phyloP scores from a whole-genome alignment of 2,329 filamentous ascomycete species.

The Emmonsiellopsis sp. region DNA sequence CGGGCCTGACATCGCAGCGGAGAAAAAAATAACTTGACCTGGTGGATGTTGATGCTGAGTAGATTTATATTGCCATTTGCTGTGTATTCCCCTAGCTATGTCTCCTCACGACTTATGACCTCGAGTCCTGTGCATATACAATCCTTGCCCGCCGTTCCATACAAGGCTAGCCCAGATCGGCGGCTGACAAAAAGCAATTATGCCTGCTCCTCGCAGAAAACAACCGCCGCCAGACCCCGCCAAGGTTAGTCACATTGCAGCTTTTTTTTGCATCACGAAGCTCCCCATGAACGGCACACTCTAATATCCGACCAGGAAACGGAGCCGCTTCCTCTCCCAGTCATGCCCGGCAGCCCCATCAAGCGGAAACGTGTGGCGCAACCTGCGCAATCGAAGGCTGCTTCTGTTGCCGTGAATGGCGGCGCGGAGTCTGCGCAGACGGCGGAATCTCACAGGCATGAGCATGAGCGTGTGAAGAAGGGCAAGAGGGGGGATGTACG shows the following conservation, averaged over 20 bases:
- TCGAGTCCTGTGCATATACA: background rate
- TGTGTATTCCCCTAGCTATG: background rate
- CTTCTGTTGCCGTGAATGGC: background rate
- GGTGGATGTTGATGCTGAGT: too few relatives aligned
- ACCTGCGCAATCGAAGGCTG: background rate
- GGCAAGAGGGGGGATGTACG: background rate
- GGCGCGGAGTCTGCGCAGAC: background rate
- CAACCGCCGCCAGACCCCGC: slow-evolving; percentile 20
- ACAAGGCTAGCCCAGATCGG: background rate
- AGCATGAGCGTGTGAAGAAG: background rate
- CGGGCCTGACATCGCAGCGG: background rate
- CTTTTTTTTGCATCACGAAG: slow-evolving; percentile 4
- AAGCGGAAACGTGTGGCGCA: slow-evolving; percentile 6
- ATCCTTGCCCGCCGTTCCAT: background rate
- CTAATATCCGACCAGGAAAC: background rate
- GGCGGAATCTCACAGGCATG: background rate
- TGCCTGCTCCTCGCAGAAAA: slow-evolving; percentile 22
- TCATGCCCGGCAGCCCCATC: slow-evolving; percentile 3
- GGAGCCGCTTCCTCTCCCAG: background rate
- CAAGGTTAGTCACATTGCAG: slow-evolving; percentile 15
- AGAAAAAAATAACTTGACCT: background rate
- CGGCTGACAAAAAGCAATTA: too few relatives aligned
- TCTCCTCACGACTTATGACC: background rate
- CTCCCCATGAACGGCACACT: slow-evolving; percentile 14
- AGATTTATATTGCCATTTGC: too few relatives aligned